These are phyloP conservation scores for Leishmania turanica DNA, from an alignment of 208 protist genomes.

Conservation along the genomic window DNA sequence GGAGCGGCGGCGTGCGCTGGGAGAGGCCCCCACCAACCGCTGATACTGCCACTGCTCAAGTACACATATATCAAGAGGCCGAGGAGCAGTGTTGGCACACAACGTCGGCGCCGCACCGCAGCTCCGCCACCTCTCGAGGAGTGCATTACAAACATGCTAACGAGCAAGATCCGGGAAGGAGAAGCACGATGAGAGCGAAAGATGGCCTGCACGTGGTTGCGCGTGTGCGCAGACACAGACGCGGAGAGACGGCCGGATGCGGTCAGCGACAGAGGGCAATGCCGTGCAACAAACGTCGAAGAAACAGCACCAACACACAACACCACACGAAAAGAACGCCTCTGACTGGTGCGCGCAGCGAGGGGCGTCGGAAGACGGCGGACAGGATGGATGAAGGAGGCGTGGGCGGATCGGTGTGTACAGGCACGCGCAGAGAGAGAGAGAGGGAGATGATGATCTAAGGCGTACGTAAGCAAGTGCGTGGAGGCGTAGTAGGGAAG, in stretches of 20 bases:
- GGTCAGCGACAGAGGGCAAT: not conserved
- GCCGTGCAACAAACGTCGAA: not conserved
- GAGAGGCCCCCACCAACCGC: not conserved
- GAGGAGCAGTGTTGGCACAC: not conserved
- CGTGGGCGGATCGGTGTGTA: not conserved
- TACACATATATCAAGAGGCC: not conserved
- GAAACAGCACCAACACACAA: not conserved
- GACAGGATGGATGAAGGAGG: not conserved
- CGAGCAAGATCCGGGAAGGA: not conserved
- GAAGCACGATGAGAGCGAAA: not conserved
- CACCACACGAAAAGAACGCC: not conserved
- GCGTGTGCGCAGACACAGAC: not conserved
- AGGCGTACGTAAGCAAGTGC: not conserved
- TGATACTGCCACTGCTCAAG: not conserved
- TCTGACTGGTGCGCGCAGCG: not conserved
- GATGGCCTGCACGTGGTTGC: not conserved
- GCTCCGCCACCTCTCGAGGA: not conserved
- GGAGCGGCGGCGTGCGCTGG: not conserved
- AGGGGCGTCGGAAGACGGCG: not conserved
- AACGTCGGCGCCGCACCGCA: not conserved
- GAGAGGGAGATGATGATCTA: not conserved
- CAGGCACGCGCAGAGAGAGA: not conserved
- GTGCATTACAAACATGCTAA: not conserved
- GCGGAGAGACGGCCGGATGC: not conserved
- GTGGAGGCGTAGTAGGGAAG: not conserved